Base-by-base conservation (phyloP, 2,329 filamentous ascomycete genomes). In the Sordariomycetes sp. region DNA sequence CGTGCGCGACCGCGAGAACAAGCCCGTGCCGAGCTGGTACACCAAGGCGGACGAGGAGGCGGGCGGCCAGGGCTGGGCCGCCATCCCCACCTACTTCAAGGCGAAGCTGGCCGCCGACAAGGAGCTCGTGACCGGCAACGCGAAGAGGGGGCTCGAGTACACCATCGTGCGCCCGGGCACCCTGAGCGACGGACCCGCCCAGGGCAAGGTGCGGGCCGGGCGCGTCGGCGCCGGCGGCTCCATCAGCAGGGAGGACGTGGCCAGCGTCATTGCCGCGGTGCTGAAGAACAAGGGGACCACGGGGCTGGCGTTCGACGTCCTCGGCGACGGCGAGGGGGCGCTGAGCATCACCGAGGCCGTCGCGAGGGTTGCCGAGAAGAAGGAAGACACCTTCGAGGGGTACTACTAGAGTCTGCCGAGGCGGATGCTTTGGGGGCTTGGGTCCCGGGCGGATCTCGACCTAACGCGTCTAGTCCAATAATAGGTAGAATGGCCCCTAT, bases 221-320 rank as follows among this genome's bases (percentile, higher is more conserved):
- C 72, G 71, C 62, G 71, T 75, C 12, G 70, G 72, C 54, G 56
- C 75, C 20, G 64, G 61, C 1, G 63, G 65, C 0, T 70, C 63
- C 57, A 69, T 78, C 43, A 68, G 68, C 20, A 65, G 76, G 20
- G 72, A 73, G 60, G 76, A 79, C 67, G 74, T 79, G 1, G 76
- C 76, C 8, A 64, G 65, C 35, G 71, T 73, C 10, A 69, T 77
- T 1, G 67, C 74, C 6, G 72, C 69, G 43, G 69, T 70, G 57
- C 66, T 77, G 52, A 67, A 73, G 61, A 71, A 73, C 48, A 65
- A 70, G 16, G 67, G 65, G 14, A 76, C 74, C 3, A 65, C 70
- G 7, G 74, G 73, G 0, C 63, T 74, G 61, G 73, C 73, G 1
- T 72, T 77, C 63, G 74, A 77, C 65, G 61, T 74, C 3, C 67